phyloP scores from a whole-genome alignment of 2,329 filamentous ascomycete species.

The Cladorrhinum sp. region DNA sequence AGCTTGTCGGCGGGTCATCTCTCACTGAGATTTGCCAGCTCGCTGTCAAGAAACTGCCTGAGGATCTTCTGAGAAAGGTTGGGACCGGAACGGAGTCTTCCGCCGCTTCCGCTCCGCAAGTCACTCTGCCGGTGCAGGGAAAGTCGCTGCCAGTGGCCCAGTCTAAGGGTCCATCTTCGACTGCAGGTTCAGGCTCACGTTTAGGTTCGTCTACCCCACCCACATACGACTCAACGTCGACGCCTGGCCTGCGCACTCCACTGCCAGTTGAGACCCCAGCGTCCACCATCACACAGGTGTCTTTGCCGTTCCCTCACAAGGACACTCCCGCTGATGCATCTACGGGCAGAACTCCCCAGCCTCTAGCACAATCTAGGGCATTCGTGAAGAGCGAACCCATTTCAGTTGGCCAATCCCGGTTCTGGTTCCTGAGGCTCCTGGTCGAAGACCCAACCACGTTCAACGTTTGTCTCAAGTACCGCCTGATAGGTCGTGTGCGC shows the following conservation, averaged over 20 bases:
- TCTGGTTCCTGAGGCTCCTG: slow-evolving; percentile 37
- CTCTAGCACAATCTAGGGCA: neutral
- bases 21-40: neutral
- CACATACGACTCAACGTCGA: neutral
- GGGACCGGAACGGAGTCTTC: neutral
- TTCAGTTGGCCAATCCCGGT: slow-evolving; percentile 28
- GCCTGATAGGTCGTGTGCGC: slow-evolving; percentile 33
- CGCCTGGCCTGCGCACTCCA: neutral
- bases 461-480: slow-evolving; percentile 36
- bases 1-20: slow-evolving; percentile 27
- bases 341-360: neutral
- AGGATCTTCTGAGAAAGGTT: neutral
- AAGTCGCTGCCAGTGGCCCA: neutral
- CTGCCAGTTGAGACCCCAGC: neutral
- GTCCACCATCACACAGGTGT: neutral
- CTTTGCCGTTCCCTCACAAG: neutral
- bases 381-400: slow-evolving; percentile 2
- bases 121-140: too few species aligned
- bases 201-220: neutral
- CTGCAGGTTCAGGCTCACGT: too few species aligned
- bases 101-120: too few species aligned
- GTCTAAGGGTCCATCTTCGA: neutral
- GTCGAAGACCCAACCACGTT: slow-evolving; percentile 38
- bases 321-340: neutral
- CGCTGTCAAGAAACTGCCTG: neutral